phyloP scores from a whole-genome alignment of 805 yeast genomes.

The Suhomyces sp. region DNA sequence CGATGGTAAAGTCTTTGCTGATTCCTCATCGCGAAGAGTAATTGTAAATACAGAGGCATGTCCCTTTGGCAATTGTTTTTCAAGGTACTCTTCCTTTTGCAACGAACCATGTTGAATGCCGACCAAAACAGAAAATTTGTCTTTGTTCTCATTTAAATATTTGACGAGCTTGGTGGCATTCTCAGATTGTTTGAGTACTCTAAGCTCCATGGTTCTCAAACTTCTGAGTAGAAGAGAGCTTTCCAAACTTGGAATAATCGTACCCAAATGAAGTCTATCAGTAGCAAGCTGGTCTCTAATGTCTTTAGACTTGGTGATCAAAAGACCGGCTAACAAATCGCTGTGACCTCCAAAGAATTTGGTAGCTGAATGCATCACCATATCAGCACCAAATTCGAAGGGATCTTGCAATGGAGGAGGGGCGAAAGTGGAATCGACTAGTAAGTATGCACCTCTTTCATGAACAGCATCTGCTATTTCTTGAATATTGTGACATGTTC shows the following conservation, averaged over 20 bases:
- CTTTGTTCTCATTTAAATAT: constrained; percentile 50
- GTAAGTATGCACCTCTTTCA: constrained; percentile 65
- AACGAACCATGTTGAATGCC: constrained; percentile 69
- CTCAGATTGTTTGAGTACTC: constrained; percentile 64
- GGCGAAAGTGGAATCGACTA: constrained; percentile 87
- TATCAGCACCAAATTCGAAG: constrained; percentile 78
- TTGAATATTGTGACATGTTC: constrained; percentile 59
- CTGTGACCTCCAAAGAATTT: constrained; percentile 96
- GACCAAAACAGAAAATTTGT: constrained; percentile 47
- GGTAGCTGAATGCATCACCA: constrained; percentile 91
- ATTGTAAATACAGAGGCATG: constrained; percentile 74
- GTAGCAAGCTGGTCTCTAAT: constrained; percentile 45
- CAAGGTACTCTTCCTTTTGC: constrained; percentile 68
- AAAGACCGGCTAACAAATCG: constrained; percentile 78
- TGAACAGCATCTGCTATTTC: constrained; percentile 71
- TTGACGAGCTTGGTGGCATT: constrained; percentile 62
- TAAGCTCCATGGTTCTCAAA: constrained; percentile 72
- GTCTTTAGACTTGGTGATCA: constrained; percentile 58
- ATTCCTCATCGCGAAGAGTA: constrained; percentile 44
- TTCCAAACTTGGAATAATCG: constrained; percentile 77
- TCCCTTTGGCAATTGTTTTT: constrained; percentile 63
- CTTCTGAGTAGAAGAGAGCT: constrained; percentile 73
- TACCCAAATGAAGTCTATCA: constrained; percentile 74
- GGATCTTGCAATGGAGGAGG: constrained; percentile 89
- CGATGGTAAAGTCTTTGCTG: constrained; percentile 64